A percentile compares a stretch with the other conserved stretches of the same genome.
These are phyloP conservation scores for Kodamaea kaohsiungensis DNA, from an alignment of 805 yeast species.

Conservation along the genomic window DNA sequence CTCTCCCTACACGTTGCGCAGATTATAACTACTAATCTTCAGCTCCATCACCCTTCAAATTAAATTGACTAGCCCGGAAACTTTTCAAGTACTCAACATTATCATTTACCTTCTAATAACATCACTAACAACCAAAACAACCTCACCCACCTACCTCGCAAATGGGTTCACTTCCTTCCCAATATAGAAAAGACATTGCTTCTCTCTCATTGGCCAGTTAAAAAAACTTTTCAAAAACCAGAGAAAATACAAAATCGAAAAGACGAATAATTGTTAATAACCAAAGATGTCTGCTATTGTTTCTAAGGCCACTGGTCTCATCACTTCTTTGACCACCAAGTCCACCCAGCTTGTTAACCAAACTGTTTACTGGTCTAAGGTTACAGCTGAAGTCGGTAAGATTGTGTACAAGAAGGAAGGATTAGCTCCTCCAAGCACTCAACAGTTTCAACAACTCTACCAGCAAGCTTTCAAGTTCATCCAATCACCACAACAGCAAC, in stretches of 20 bases:
- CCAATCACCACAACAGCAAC: slow-evolving; percentile 55
- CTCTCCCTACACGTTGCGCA: too few species aligned
- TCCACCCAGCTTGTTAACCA: slow-evolving; percentile 46
- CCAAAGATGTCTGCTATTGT: slow-evolving; percentile 43
- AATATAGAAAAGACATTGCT: slow-evolving; percentile 22
- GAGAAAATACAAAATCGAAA: neutral
- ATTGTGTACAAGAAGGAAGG: slow-evolving; percentile 90
- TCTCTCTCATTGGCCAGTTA: neutral
- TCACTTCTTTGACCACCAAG: slow-evolving; percentile 37
- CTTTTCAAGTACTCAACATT: too few species aligned
- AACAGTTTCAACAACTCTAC: slow-evolving; percentile 78
- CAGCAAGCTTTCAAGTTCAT: slow-evolving; percentile 39
- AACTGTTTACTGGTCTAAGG: slow-evolving; percentile 81
- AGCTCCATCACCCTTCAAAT: too few species aligned
- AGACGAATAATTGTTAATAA: neutral
- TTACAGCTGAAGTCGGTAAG: slow-evolving; percentile 63
- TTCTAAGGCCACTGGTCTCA: slow-evolving; percentile 39
- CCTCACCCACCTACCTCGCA: neutral
- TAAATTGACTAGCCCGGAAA: too few species aligned
- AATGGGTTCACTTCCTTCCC: slow-evolving; percentile 13
- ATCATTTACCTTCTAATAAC: neutral
- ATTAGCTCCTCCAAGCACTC: slow-evolving; percentile 82
- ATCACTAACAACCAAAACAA: neutral
- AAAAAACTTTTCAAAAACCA: neutral
- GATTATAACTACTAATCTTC: too few species aligned